Evolutionary conservation across 257 asterid genomes (phyloP), one percentile per base, ranked within the genome.

Genomic region (Nicotiana attenuata): DNA sequence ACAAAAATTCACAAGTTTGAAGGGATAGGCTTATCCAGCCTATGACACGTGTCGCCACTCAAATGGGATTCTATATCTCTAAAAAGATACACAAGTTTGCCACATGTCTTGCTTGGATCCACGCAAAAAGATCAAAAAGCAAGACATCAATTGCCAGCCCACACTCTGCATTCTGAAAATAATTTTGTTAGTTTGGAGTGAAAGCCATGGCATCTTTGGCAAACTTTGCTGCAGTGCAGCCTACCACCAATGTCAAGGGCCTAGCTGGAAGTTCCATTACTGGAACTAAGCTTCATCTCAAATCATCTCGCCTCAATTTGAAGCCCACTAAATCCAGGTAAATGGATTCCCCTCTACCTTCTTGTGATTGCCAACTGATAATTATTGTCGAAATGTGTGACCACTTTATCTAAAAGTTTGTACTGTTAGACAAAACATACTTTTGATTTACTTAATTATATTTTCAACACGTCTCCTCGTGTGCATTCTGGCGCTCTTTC

Each of bases 191-290:
- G 80, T 50, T 59, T 71, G 63, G 1, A 66, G 68, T 45, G 65
- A 73, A 14, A 33, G 38, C 77, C 77, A 94, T 94, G 97, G 97
- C 97, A 76, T 94, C 95, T 50, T 86, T 92, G 13, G 92, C 97
- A 82, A 87, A 93, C 81, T 83, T 90, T 76, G 89, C 95, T 76
- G 86, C 90, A 10, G 93, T 88, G 28, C 91, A 90, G 85, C 91
- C 94, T 80, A 71, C 91, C 79, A 84, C 91, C 45, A 50, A 3
- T 82, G 91, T 91, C 4, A 94, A 92, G 80, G 97, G 97, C 73
- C 98, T 94, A 82, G 93, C 95, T 83, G 96, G 98, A 76, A 94
- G 97, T 84, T 92, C 97, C 82, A 45, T 94, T 56, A 28, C 92
- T 86, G 97, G 98, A 81, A 88, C 97, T 60, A 92, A 89, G 90